A percentile compares a stretch with the other conserved stretches of the same genome.
phyloP scores from a whole-genome alignment of 2,329 filamentous ascomycete genomes.

The Knoxdaviesia proteae region DNA sequence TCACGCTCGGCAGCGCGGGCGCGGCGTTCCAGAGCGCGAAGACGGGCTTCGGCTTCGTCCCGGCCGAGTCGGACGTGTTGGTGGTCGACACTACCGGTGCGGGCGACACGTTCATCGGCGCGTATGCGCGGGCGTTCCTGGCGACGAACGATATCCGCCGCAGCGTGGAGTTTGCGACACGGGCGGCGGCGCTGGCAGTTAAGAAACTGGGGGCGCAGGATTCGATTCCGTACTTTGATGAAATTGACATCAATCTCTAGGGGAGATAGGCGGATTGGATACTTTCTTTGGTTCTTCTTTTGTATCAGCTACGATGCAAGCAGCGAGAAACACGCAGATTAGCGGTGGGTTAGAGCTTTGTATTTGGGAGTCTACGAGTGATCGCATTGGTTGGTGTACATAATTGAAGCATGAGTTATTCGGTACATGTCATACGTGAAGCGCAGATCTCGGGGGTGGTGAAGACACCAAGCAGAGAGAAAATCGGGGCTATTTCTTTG shows the following conservation, averaged over 20 bases:
- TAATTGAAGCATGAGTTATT: too few species aligned
- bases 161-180: conserved; percentile 3
- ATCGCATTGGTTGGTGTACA: too few species aligned
- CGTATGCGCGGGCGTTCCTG: conserved; percentile 25
- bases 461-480: too few species aligned
- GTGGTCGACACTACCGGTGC: conserved; percentile 58
- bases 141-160: conserved; percentile 1
- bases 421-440: too few species aligned
- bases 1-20: conserved; percentile 46
- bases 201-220: conserved; percentile 3
- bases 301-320: too few species aligned
- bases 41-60: conserved; percentile 19
- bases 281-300: too few species aligned
- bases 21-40: conserved; percentile 24
- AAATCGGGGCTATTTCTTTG: too few species aligned
- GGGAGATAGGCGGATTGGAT: neutral
- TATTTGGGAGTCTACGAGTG: too few species aligned
- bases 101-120: conserved; percentile 55
- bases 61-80: conserved; percentile 20
- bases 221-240: conserved; percentile 5
- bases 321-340: too few species aligned
- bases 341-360: too few species aligned
- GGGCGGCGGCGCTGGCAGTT: conserved; percentile 4
- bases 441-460: too few species aligned
- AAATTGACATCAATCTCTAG: neutral